Evolutionary conservation across 148 eudicot species (phyloP).

Genomic region (Rheum nobile): DNA sequence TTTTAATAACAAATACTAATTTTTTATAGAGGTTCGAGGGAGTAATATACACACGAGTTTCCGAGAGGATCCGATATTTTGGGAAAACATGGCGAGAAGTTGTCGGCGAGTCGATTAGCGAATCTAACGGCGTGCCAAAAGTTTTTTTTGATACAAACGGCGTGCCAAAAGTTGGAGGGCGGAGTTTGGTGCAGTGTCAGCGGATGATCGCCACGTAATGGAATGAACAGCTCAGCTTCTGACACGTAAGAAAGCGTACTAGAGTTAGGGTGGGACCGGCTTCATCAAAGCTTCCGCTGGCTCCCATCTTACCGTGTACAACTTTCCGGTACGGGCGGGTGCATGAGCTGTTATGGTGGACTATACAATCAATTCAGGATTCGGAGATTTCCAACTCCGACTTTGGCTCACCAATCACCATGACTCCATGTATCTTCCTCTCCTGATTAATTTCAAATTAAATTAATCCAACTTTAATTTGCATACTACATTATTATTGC

Average conservation of each 20-base stretch:
- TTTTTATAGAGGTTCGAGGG: too few species aligned
- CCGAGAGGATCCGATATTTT: too few species aligned
- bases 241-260: neutral
- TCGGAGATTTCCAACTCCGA: too few species aligned
- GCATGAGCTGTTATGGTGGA: neutral
- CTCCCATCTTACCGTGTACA: neutral
- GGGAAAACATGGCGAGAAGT: neutral
- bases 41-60: too few species aligned
- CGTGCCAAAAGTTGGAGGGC: neutral
- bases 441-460: too few species aligned
- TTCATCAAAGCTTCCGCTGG: neutral
- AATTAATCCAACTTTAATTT: too few species aligned
- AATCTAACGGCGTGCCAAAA: neutral
- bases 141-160: too few species aligned
- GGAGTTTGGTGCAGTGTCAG: neutral
- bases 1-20: too few species aligned
- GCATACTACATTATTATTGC: too few species aligned
- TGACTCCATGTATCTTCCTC: too few species aligned
- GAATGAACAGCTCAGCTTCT: neutral
- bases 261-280: neutral
- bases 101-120: neutral
- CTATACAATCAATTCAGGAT: neutral
- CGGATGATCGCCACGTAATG: neutral
- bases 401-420: too few species aligned
- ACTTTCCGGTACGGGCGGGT: neutral